Evolutionary conservation across 139 green algal genomes (phyloP), one percentile per base, ranked within the genome.

Genomic region (Auxenochlorella pyrenoidosa): DNA sequence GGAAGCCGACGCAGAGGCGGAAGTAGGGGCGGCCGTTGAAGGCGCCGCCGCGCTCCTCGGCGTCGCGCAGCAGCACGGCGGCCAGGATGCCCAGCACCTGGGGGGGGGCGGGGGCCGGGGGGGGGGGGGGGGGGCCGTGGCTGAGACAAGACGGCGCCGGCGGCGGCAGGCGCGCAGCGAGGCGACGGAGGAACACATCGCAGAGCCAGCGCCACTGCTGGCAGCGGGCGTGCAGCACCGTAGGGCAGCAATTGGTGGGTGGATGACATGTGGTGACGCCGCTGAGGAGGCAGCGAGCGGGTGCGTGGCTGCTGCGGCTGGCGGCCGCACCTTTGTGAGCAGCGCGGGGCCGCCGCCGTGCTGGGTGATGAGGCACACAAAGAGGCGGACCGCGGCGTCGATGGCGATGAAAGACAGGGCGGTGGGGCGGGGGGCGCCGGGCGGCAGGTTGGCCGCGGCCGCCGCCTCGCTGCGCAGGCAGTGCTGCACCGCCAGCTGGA

Each of bases 1-100:
- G 93, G 68, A 98, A 89, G 40, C 95, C 97, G 22, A 96, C 77
- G 72, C 97, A 94, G 68, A 99, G 91, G 75, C 98, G 96, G 93
- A 98, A 97, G 94, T 97, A 99, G 77, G 97, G 98, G 28, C 96
- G 90, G 36, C 93, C 92, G 91, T 98, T 99, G 92, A 99, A 99
- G 41, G 89, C 88, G 60, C 82, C 88, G 38, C 63, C 65, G 28
- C 89, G 80, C 63, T 92, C 86, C 30, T 90, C 85, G n/a, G 82
- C 87, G 38, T 91, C 81, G n/a, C 80, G 75, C 43, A 85, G 84
- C 78, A 96, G 80, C 36, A 96, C 87, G 40, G 87, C 88, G n/a
- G 95, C 94, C 59, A 96, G 86, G 76, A 97, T 90, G 18, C 75
- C 87, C 65, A 99, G 91, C 73, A 96, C 73, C 73, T 80, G 73